Percentiles rank a stretch among this genome's conserved stretches.
Conservation (phyloP, 148 eudicot genomes). For the Rhododendron simsii region DNA sequence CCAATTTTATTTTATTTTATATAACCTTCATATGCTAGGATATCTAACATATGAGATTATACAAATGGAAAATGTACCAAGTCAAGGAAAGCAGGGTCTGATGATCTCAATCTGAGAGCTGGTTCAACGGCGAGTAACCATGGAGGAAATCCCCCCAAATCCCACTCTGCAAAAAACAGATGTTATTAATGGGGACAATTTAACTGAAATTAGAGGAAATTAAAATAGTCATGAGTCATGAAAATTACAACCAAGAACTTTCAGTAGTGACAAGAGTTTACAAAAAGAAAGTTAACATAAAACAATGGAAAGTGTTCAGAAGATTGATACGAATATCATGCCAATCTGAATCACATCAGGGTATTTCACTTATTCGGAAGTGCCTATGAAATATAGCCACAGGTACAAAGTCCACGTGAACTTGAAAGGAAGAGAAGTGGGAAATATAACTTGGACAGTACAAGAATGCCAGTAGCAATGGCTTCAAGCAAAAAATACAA, state of each 20-base stretch:
- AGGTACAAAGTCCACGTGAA: neutral
- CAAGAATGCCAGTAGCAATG: neutral
- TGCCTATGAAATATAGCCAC: neutral
- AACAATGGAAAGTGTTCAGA: neutral
- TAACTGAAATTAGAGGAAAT: neutral
- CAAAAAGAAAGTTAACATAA: neutral
- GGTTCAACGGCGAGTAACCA: slow-evolving; percentile 89
- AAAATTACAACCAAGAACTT: neutral
- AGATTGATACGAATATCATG: neutral
- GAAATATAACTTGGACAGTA: neutral
- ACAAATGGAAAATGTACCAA: slow-evolving; percentile 41
- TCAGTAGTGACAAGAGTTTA: neutral
- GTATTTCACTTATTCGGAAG: slow-evolving; percentile 1
- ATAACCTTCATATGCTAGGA: neutral
- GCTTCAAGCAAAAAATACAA: neutral
- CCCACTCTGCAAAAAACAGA: slow-evolving; percentile 74
- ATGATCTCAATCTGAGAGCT: slow-evolving; percentile 71
- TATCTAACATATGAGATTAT: neutral
- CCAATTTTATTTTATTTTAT: neutral
- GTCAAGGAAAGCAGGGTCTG: slow-evolving; percentile 68
- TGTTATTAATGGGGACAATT: neutral
- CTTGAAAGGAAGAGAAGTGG: neutral
- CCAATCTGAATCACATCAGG: neutral
- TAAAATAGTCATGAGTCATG: neutral
- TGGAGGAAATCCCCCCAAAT: slow-evolving; percentile 95